Evolutionary conservation across 192 early-diverging fungal genomes (phyloP), one percentile per base, ranked within the genome.

Genomic region (Backusella parvicylindrica): DNA sequence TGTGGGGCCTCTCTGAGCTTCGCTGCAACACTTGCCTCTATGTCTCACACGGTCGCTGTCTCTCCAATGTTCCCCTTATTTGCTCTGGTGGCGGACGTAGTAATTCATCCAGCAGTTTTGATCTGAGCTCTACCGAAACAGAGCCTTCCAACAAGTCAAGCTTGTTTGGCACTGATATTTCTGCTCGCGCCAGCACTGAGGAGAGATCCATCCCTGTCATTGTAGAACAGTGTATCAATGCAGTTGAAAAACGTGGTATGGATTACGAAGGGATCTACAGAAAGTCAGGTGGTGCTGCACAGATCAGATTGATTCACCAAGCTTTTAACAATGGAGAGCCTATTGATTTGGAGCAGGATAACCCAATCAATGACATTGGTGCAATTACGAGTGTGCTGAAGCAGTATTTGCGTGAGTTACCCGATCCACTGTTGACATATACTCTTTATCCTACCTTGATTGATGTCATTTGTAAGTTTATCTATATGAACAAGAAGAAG

Each of bases 191-290:
- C 6, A 82, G 82, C 37, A 43, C 77, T 16, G 91, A 94, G 70
- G 83, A 86, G 9, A 78, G 79, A 33, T 71, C 64, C 11, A 79
- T 94, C 31, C 92, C 92, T 18, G 82, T 88, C 77, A 77, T 95
- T 1, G 88, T 95, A 31, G 85, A 88, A 12, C 82, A 86, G 60
- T 92, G 90, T 63, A 82, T 95, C 16, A 78, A 84, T 36, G 90
- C 90, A n/a, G 91, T 95, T 28, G 92, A 88, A 74, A 41, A 73
- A 32, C 76, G 87, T 67, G 87, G 36, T 63, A 41, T 88, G 88
- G 91, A 72, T 49, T 91, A 84, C 63, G 84, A 94, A 81, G 93
- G 93, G 35, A 90, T 94, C 35, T 94, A 94, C 71, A 92, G 93
- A 47, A 89, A 90, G 71, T 91, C 90, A 0, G 93, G 91, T 7